Conservation (phyloP, 768 basidiomycete genomes). For the Auricularia auricula-judae region DNA sequence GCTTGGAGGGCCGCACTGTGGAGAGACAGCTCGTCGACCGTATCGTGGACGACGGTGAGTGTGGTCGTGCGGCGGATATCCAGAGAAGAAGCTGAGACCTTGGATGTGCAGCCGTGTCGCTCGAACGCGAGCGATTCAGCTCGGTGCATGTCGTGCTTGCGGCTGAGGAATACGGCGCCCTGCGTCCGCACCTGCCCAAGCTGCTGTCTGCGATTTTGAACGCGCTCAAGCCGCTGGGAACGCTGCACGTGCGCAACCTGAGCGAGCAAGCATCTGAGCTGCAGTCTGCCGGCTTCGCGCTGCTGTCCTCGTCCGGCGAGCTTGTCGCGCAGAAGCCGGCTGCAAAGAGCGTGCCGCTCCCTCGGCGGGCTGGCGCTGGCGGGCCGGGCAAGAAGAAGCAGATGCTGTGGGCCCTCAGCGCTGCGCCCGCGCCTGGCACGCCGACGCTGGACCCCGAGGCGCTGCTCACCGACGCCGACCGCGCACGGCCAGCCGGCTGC, state of each 20-base stretch:
- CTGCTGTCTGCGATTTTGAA: slow-evolving; percentile 51
- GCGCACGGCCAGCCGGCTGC: slow-evolving; percentile 66
- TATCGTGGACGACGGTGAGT: slow-evolving; percentile 66
- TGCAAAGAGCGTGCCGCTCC: slow-evolving; percentile 38
- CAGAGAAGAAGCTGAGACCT: no score
- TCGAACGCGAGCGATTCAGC: slow-evolving; percentile 44
- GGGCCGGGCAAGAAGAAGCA: slow-evolving; percentile 59
- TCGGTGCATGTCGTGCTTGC: slow-evolving; percentile 62
- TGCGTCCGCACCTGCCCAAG: slow-evolving; percentile 38
- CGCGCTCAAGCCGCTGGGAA: slow-evolving; percentile 57
- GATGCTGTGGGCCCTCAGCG: slow-evolving; percentile 73
- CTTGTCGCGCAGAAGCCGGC: slow-evolving; percentile 66
- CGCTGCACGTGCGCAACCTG: slow-evolving; percentile 53
- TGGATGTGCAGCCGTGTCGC: slow-evolving; percentile 37
- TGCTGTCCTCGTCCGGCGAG: slow-evolving; percentile 35
- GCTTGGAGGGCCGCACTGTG: slow-evolving; percentile 41
- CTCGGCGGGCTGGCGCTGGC: slow-evolving; percentile 35
- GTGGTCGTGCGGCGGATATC: no score
- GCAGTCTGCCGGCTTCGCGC: slow-evolving; percentile 51
- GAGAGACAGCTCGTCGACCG: slow-evolving; percentile 79
- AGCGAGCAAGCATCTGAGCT: slow-evolving; percentile 42
- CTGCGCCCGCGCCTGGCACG: slow-evolving; percentile 38
- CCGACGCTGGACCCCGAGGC: slow-evolving; percentile 73
- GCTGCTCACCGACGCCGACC: slow-evolving; percentile 76
- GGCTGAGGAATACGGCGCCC: slow-evolving; percentile 45